Evolutionary conservation across 345 rosid genomes (phyloP).

Genomic region (Diplotaxis tenuifolia): DNA sequence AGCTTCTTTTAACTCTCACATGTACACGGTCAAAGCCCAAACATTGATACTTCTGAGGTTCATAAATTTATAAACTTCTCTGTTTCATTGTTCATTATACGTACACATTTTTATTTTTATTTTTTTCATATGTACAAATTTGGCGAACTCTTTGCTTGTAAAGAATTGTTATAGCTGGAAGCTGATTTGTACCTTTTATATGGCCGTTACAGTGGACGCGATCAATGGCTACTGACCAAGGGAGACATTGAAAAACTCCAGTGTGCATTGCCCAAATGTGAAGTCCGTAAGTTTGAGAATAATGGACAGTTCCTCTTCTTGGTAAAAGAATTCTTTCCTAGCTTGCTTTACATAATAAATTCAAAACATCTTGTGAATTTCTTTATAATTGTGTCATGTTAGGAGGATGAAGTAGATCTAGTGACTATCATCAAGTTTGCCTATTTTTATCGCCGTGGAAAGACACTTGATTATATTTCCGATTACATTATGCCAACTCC

Average conservation of each 20-base stretch:
- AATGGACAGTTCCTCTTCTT: conserved; percentile 69
- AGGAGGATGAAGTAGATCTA: conserved; percentile 65
- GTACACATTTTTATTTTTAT: too few species aligned
- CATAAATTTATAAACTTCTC: conserved; percentile 11
- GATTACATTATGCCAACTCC: conserved; percentile 57
- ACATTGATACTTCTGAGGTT: conserved; percentile 65
- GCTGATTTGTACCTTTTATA: not conserved
- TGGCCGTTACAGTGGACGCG: conserved; percentile 53
- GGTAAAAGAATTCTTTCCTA: conserved; percentile 40
- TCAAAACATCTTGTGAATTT: not conserved
- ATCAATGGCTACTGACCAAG: conserved; percentile 61
- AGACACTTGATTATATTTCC: conserved; percentile 35
- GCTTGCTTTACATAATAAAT: conserved; percentile 21
- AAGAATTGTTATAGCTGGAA: not conserved
- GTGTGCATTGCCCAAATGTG: conserved; percentile 45
- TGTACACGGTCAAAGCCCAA: conserved; percentile 56
- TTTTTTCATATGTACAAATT: not conserved
- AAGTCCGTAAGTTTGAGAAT: conserved; percentile 49
- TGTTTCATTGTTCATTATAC: conserved; percentile 11
- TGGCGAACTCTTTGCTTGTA: not conserved
- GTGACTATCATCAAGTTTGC: conserved; percentile 43
- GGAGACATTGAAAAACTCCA: conserved; percentile 59
- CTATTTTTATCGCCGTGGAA: conserved; percentile 55
- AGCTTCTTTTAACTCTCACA: conserved; percentile 50
- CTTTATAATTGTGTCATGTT: not conserved